These are phyloP conservation scores for Ophiostoma montium DNA, from an alignment of 2,329 filamentous ascomycete species.

Conservation along the genomic window DNA sequence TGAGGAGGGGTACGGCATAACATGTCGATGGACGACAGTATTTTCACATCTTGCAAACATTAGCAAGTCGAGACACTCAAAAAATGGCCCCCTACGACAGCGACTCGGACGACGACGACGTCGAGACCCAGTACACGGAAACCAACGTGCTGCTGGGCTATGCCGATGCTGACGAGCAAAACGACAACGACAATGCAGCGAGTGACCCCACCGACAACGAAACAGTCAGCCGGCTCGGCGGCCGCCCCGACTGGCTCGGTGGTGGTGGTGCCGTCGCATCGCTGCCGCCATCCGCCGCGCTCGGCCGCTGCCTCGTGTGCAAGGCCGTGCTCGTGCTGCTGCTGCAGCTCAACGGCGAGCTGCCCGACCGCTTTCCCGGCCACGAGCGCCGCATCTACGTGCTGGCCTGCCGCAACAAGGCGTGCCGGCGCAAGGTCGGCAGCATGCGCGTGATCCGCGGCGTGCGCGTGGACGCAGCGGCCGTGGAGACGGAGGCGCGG, in stretches of 20 bases:
- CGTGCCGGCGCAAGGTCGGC: constrained; percentile 69
- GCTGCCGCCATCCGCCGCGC: constrained; percentile 54
- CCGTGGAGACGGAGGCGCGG: constrained; percentile 14
- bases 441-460: constrained; percentile 65
- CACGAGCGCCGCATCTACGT: constrained; percentile 84
- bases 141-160: constrained; percentile 88
- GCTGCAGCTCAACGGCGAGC: constrained; percentile 79
- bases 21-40: too few species aligned
- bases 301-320: constrained; percentile 81
- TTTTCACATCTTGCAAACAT: constrained; percentile 16
- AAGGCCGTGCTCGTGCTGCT: constrained; percentile 70
- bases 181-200: neutral
- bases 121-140: constrained; percentile 46
- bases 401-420: constrained; percentile 63
- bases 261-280: constrained; percentile 39
- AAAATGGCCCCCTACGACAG: constrained; percentile 70
- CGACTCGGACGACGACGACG: constrained; percentile 58
- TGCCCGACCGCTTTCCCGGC: constrained; percentile 72
- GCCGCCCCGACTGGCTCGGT: constrained; percentile 74
- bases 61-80: constrained; percentile 6
- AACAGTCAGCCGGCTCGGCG: constrained; percentile 75
- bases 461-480: constrained; percentile 33
- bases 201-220: constrained; percentile 47
- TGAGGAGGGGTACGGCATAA: constrained; percentile 1
- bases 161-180: constrained; percentile 34